A percentile compares a stretch with the other conserved stretches of the same genome.
phyloP scores from a whole-genome alignment of 495 filamentous ascomycete species.

The Trichocladium antarcticum region DNA sequence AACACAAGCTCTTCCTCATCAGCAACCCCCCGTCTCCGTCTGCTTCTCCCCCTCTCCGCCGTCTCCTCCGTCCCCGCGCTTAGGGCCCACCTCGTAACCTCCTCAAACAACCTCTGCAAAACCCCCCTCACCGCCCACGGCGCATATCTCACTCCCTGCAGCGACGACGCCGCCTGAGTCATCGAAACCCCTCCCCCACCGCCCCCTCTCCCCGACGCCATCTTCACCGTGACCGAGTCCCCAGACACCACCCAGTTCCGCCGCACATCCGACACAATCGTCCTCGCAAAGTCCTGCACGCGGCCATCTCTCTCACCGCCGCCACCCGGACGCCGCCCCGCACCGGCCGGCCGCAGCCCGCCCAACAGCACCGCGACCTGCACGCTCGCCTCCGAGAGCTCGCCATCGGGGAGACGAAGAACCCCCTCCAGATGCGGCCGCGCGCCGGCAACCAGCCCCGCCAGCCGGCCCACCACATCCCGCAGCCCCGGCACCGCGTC shows the following conservation, averaged over 20 bases:
- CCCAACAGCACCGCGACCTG: neutral
- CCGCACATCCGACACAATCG: slow-evolving; percentile 28
- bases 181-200: neutral
- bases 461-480: neutral
- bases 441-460: neutral
- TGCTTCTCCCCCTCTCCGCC: neutral
- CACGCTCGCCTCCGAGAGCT: neutral
- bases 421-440: neutral
- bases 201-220: slow-evolving; percentile 17
- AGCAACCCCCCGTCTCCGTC: neutral
- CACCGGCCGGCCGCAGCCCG: neutral
- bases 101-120: slow-evolving; percentile 11
- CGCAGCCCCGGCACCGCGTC: neutral
- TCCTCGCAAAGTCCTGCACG: slow-evolving; percentile 25
- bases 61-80: neutral
- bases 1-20: neutral
- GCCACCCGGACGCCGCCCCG: neutral
- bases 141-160: slow-evolving; percentile 19
- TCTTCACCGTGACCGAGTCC: slow-evolving; percentile 23
- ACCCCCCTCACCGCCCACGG: slow-evolving; percentile 19
- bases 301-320: slow-evolving; percentile 1
- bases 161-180: neutral
- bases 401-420: neutral
- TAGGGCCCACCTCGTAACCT: slow-evolving; percentile 23
- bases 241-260: slow-evolving; percentile 29